A percentile compares a stretch with the other conserved stretches of the same genome.
Evolutionary conservation across 169 alveolate species (phyloP).

Genomic region (Cryptosporidium sp.): DNA sequence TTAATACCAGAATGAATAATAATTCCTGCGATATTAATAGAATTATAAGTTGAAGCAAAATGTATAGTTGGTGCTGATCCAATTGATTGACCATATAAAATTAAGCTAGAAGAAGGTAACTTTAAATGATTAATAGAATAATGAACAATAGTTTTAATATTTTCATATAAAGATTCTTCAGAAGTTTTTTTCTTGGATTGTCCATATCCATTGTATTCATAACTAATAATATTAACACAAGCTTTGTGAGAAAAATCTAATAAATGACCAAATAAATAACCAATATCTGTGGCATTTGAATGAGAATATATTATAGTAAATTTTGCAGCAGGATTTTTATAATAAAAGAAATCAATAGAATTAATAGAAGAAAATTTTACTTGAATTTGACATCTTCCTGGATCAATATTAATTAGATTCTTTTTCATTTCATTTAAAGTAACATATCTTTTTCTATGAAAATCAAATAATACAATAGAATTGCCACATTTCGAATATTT

Average conservation of each 20-base stretch:
- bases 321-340: conserved; percentile 57
- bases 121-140: conserved; percentile 37
- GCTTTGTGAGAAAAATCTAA: conserved; percentile 76
- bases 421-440: conserved; percentile 28
- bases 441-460: conserved; percentile 30
- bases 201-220: conserved; percentile 85
- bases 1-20: conserved; percentile 82
- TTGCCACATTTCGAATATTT: conserved; percentile 8
- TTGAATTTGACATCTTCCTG: conserved; percentile 35
- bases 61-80: conserved; percentile 84
- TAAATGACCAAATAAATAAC: conserved; percentile 77
- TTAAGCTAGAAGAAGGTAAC: conserved; percentile 40
- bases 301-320: conserved; percentile 81
- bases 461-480: conserved; percentile 23
- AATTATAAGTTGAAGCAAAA: conserved; percentile 39
- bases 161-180: conserved; percentile 75
- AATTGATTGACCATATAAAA: conserved; percentile 81
- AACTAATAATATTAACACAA: conserved; percentile 77
- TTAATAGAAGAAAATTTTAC: conserved; percentile 25
- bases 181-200: conserved; percentile 69
- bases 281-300: conserved; percentile 84
- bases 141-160: conserved; percentile 77
- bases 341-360: conserved; percentile 26
- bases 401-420: conserved; percentile 22
- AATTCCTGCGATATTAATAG: conserved; percentile 80